These are phyloP conservation scores for Circinella minor DNA, from an alignment of 371 early-diverging fungal genomes.

Conservation along the genomic window DNA sequence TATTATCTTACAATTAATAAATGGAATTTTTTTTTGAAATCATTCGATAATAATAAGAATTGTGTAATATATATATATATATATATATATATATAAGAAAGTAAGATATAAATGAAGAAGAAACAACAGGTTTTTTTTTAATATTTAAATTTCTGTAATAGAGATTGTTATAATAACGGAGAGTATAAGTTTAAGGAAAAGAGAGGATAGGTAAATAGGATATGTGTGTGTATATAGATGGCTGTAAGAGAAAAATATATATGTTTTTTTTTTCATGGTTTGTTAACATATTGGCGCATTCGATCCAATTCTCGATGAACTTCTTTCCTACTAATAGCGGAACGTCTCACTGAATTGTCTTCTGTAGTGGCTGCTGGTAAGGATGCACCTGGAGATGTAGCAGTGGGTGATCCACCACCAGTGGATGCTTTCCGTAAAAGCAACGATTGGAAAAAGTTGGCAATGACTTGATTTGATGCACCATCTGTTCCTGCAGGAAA, in stretches of 20 bases:
- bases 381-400: constrained; percentile 25
- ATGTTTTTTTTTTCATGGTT: constrained; percentile 17
- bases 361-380: constrained; percentile 24
- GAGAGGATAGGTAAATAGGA: neutral
- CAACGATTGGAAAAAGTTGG: constrained; percentile 88
- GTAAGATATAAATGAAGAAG: no score
- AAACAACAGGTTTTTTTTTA: no score
- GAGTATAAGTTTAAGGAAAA: no score
- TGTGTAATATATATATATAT: no score
- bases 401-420: constrained; percentile 35
- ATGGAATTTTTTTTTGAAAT: no score
- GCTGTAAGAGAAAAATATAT: neutral
- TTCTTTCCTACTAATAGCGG: constrained; percentile 51
- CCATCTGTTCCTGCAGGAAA: constrained; percentile 26
- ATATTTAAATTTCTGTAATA: no score
- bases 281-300: constrained; percentile 45
- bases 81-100: no score
- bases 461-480: constrained; percentile 75
- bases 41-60: no score
- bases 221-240: neutral
- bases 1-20: no score
- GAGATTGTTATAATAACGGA: no score
- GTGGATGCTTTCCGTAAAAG: constrained; percentile 66
- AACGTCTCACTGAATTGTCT: constrained; percentile 28
- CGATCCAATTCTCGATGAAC: constrained; percentile 50